Evolutionary conservation across 768 basidiomycete species (phyloP), one percentile per base, ranked within the genome.

Genomic region (Arthromyces matolae): DNA sequence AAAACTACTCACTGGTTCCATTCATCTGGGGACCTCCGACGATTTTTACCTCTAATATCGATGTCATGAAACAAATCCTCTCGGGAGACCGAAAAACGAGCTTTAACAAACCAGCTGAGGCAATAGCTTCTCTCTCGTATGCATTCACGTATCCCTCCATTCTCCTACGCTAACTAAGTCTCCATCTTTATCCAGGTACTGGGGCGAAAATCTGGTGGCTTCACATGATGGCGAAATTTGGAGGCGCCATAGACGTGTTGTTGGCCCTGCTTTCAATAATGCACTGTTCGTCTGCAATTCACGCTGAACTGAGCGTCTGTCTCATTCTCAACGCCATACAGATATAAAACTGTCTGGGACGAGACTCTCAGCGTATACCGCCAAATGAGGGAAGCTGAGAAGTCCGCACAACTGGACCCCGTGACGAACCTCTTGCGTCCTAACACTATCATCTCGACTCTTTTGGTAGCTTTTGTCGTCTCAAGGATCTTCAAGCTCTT

Each of bases 221-320:
- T 20, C 38, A 3, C 10, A 10, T 1, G 70, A 73, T 39, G 69
- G 65, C 2, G 69, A 72, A 4, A 55, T 56, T 3, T 77, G 75
- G 72, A 63, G 71, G 39, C 70, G 65, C 37, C 76, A 78, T 52
- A 60, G 75, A 7, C 61, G 72, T 6, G 54, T 76, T 32, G 60
- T 72, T 43, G 68, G 66, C 4, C 72, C 72, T 42, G 69, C 72
- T 1, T 78, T 77, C 52, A 68, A 64, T 32, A 66, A 67, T 24
- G 54, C 61, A 19, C 53, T 72, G 71, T 73, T 27, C 55, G 67
- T 28, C n/a, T n/a, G n/a, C n/a, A n/a, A n/a, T n/a, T n/a, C n/a
- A n/a, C n/a, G n/a, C n/a, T n/a, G n/a, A n/a, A n/a, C n/a, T n/a
- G n/a, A n/a, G n/a, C n/a, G n/a, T n/a, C n/a, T n/a, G n/a, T n/a